phyloP scores from a whole-genome alignment of 1,284 basidiomycete genomes.

The Leccinum subfulvum region DNA sequence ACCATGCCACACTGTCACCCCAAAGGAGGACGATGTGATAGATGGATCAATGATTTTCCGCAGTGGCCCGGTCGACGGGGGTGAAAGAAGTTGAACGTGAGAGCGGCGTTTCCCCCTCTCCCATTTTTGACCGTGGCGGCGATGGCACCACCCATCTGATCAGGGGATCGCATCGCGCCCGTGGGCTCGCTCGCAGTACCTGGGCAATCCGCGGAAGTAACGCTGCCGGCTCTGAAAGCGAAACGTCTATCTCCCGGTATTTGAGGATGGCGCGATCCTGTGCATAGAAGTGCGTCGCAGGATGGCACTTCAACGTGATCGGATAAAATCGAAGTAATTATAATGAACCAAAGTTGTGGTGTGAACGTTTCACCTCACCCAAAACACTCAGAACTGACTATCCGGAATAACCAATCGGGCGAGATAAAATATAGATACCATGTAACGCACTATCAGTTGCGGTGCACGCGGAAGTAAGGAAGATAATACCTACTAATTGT shows the following conservation, averaged over 20 bases:
- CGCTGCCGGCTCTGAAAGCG: background rate
- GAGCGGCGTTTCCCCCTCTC: background rate
- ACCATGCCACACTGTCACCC: background rate
- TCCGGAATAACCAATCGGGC: background rate
- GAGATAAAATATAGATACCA: background rate
- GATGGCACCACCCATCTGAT: background rate
- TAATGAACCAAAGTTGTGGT: background rate
- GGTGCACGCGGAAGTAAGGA: background rate
- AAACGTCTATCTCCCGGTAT: background rate
- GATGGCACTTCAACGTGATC: background rate
- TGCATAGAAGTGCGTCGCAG: background rate
- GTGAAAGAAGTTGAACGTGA: background rate
- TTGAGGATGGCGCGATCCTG: background rate
- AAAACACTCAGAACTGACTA: background rate
- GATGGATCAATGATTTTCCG: background rate
- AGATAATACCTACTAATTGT: slow-evolving; percentile 22
- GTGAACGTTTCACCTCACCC: background rate
- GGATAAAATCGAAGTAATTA: background rate
- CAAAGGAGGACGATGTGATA: background rate
- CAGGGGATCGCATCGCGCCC: background rate
- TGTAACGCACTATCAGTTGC: background rate
- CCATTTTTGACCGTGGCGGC: background rate
- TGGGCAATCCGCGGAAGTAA: background rate
- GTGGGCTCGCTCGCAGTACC: background rate
- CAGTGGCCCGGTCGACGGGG: background rate